Base-by-base conservation (phyloP, 164 flowering plant species). In the Cinnamomum micranthum region DNA sequence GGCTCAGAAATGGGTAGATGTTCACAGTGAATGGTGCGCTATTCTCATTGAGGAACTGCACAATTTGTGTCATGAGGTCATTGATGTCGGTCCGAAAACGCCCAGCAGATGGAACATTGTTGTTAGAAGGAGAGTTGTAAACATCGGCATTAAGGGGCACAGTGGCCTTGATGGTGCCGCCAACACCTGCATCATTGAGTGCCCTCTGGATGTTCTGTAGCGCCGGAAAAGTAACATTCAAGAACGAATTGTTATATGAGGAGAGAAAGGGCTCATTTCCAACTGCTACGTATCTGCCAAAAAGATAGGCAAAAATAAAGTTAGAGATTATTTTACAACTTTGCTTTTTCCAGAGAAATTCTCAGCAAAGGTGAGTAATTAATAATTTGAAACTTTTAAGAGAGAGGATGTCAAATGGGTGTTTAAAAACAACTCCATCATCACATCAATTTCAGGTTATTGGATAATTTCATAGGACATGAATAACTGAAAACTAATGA, bases 131-230 rank as follows among this genome's bases (percentile, higher is more conserved):
- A 28, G 89, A 84, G 41, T 68, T 62, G 41, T 87, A 85, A 19
- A 87, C 88, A 78, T 87, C 89, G 20, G 87, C 89, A 68, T 87
- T 87, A 22, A 84, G 73, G 65, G 89, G 89, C 50, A 85, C 83
- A 1, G 89, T 87, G 14, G 86, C 89, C 75, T 87, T 87, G 63
- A 85, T 77, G 51, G 27, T 60, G 76, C 79, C 75, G 0, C 85
- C 87, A 22, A 75, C 25, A 3, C 86, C 84, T 20, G 86, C 89
- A 19, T 82, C 86, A 50, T 80, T 82, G 11, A 87, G 75, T 9
- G 89, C 89, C 55, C 75, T 84, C 69, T 87, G 89, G 60, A 87
- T 84, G 77, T 87, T 87, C 64, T 79, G 73, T 12, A 87, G 85
- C 5, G 89, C 89, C 0, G 89, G 88, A 4, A 83, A 74, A 3